Evolutionary conservation across 2,329 filamentous ascomycete species (phyloP), one percentile per base, ranked within the genome.

Genomic region (Trichoderma lentiforme): DNA sequence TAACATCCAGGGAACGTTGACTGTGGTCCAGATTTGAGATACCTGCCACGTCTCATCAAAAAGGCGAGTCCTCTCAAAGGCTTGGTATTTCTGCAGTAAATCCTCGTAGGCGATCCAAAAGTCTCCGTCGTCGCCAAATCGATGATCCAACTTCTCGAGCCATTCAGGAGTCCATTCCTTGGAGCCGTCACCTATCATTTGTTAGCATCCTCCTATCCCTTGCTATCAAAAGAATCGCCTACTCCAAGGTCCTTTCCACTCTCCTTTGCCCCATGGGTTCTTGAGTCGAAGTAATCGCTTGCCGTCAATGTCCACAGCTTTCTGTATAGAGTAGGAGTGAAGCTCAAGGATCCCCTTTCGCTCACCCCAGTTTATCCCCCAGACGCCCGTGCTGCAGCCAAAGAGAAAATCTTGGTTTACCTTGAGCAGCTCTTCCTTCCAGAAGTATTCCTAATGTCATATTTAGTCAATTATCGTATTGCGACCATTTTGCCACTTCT

Each of bases 101-200:
- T 90, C 88, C 21, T 86, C 82, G 75, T 89, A 89, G 3, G 86
- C 83, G 76, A 89, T 89, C 87, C 87, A 89, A 73, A 89, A 89
- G 60, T 86, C 88, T 28, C 92, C 92, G 75, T 95, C 92, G 75
- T 93, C 91, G 51, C 92, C 92, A 75, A 95, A 95, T 56, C 87
- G 89, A 78, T 95, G 92, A 60, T 87, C 85, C 1, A 96, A 85
- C 76, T 91, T 90, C 73, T 89, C 82, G 81, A 95, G 90, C 88
- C 91, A 93, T 75, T 94, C 90, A 0, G 92, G 85, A 1, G 92
- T 95, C 93, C 93, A 97, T 80, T 95, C 91, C 76, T 93, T 92
- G 7, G 91, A 93, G 0, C 93, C 93, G 77, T 96, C 93, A 4
- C 85, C 86, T 83, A 18, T 32, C 8, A 34, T 53, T 47, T 43